A percentile compares a stretch with the other conserved stretches of the same genome.
Evolutionary conservation across 164 flowering plant genomes (phyloP).

Genomic region (Nymphaea colorata): DNA sequence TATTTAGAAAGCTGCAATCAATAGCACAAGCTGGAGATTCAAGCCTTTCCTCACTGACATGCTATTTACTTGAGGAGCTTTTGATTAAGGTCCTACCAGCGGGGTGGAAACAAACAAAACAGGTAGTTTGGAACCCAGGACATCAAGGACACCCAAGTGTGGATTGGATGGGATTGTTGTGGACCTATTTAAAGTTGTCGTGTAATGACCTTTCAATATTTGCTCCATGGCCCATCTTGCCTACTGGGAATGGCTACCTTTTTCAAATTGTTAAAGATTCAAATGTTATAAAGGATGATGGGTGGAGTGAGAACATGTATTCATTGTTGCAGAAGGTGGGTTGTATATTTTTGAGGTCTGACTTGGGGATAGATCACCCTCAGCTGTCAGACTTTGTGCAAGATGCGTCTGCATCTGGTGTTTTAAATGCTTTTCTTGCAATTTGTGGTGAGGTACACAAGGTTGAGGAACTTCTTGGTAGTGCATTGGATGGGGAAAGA

Average conservation of each 20-base stretch:
- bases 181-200: conserved; percentile 66
- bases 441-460: conserved; percentile 35
- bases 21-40: conserved; percentile 53
- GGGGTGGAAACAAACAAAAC: conserved; percentile 68
- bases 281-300: conserved; percentile 68
- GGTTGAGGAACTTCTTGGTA: conserved; percentile 35
- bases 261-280: conserved; percentile 63
- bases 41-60: conserved; percentile 56
- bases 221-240: conserved; percentile 86
- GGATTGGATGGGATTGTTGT: conserved; percentile 68
- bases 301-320: conserved; percentile 96
- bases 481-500: conserved; percentile 66
- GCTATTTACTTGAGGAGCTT: conserved; percentile 63
- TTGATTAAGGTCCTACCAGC: conserved; percentile 55
- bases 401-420: conserved; percentile 59
- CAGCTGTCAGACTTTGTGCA: conserved; percentile 68
- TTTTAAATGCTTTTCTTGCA: conserved; percentile 69
- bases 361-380: conserved; percentile 63
- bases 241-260: conserved; percentile 48
- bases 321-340: conserved; percentile 71
- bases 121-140: conserved; percentile 73
- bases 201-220: conserved; percentile 71
- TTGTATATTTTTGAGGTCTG: conserved; percentile 59
- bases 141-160: conserved; percentile 63
- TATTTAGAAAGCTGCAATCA: conserved; percentile 43